A percentile compares a stretch with the other conserved stretches of the same genome.
Conservation (phyloP, 2,329 filamentous ascomycete species). For the Aureobasidium uvarum region DNA sequence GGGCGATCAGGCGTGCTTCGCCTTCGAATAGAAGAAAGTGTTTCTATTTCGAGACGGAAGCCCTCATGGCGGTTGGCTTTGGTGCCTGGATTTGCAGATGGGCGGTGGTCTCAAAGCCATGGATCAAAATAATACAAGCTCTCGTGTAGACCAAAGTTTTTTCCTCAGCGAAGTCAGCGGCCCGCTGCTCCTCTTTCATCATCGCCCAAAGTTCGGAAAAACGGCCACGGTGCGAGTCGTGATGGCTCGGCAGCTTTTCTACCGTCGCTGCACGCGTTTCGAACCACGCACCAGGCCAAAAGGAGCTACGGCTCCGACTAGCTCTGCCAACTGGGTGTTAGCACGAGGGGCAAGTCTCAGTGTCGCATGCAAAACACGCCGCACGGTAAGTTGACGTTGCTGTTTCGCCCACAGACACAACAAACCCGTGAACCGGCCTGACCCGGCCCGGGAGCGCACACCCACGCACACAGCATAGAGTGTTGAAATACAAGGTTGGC, state of each 20-base stretch:
- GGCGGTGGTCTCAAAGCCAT: not conserved
- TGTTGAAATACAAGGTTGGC: conserved; percentile 9
- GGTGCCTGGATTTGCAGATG: conserved; percentile 13
- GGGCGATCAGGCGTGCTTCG: conserved; percentile 22
- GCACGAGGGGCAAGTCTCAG: conserved; percentile 21
- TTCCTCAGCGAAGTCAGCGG: not conserved
- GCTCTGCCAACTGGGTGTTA: conserved; percentile 11
- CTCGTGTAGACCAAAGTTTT: conserved; percentile 18
- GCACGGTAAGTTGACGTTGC: conserved; percentile 17
- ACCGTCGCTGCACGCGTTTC: conserved; percentile 22
- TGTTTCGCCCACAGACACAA: conserved; percentile 19
- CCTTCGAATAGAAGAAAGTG: conserved; percentile 21
- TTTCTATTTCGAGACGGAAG: conserved; percentile 17
- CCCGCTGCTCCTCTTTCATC: conserved; percentile 24
- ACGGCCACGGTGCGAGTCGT: conserved; percentile 13
- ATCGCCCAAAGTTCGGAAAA: conserved; percentile 15
- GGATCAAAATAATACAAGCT: conserved; percentile 16
- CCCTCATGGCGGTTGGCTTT: conserved; percentile 10
- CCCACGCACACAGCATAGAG: not conserved
- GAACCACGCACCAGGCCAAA: conserved; percentile 7
- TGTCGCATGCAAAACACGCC: conserved; percentile 24
- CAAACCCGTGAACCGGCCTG: conserved; percentile 14
- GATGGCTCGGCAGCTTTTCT: conserved; percentile 6
- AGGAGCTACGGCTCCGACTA: conserved; percentile 12
- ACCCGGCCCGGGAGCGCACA: conserved; percentile 17